Conservation (phyloP, 805 yeast species). For the Schwanniomyces vanrijiae region DNA sequence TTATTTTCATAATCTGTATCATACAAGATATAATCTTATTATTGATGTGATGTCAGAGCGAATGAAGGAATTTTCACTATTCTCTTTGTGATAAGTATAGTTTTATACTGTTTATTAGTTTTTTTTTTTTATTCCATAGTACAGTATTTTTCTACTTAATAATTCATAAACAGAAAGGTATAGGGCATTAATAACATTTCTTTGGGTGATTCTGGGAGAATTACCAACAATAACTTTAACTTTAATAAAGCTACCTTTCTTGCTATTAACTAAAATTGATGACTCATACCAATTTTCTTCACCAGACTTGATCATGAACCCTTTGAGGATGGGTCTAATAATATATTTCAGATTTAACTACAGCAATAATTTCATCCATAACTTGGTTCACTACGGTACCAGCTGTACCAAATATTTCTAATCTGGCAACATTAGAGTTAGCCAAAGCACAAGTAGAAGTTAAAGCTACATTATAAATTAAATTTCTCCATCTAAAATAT, state of each 20-base stretch:
- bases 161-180: constrained; percentile 15
- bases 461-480: constrained; percentile 24
- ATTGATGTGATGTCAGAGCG: no score
- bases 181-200: constrained; percentile 17
- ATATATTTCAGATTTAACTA: constrained; percentile 23
- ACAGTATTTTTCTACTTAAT: constrained; percentile 17
- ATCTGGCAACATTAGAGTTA: constrained; percentile 21
- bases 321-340: constrained; percentile 13
- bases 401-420: constrained; percentile 20
- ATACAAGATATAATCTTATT: no score
- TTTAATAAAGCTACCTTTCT: constrained; percentile 20
- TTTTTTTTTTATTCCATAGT: constrained; percentile 18
- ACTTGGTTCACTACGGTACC: constrained; percentile 15
- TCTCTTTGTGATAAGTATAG: no score
- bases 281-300: constrained; percentile 21
- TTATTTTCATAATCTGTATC: no score
- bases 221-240: constrained; percentile 23
- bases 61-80: no score
- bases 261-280: constrained; percentile 23
- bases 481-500: constrained; percentile 27
- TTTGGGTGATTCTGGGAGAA: constrained; percentile 17
- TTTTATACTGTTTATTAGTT: no score
- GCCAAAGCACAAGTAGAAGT: constrained; percentile 22
- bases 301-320: constrained; percentile 18
- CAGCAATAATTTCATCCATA: constrained; percentile 20